Evolutionary conservation across 805 yeast species (phyloP), one percentile per base, ranked within the genome.

Genomic region (Candida ficus): DNA sequence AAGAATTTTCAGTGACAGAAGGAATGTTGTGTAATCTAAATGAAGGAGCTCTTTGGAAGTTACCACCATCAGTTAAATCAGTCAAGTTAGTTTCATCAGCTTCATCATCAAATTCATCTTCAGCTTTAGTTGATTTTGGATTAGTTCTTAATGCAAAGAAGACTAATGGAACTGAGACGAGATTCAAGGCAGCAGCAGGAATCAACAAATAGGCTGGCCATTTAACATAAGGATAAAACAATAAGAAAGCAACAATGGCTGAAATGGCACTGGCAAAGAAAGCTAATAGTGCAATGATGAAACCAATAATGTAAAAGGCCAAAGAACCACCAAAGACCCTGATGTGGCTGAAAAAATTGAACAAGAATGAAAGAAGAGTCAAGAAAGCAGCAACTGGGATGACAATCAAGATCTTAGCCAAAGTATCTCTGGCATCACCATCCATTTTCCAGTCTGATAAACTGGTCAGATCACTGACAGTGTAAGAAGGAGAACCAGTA

Each of bases 121-220:
- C 46, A 2, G 44, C 49, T 7, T 38, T 43, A n/a, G 38, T 38
- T 5, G 50, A 37, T 12, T 22, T 14, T 33, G 55, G 53, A 4
- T 39, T 37, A 2, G 55, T 51, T 37, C 48, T 46, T 45, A 49
- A 32, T 18, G 73, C 68, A 21, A 75, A 47, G 37, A 74, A 67
- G 23, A 74, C 62, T 31, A 77, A 57, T 6, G 83, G 74, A 2
- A 80, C 44, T 2, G 78, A 61, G 2, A 78, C 39, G 43, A 84
- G 62, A 41, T 71, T 69, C 39, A 79, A 60, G 0, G 69, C 81
- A 11, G 85, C 82, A 4, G 86, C 73, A 2, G 83, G 88, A 22
- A 83, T 70, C 52, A 81, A 66, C 26, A 80, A 56, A 90, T 91
- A 84, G 8, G 80, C 70, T n/a, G 79, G 70, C 90, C 90, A 84